A percentile compares a stretch with the other conserved stretches of the same genome.
Evolutionary conservation across 352 stramenopile genomes (phyloP).

Genomic region (Aphanomyces cochlioides): DNA sequence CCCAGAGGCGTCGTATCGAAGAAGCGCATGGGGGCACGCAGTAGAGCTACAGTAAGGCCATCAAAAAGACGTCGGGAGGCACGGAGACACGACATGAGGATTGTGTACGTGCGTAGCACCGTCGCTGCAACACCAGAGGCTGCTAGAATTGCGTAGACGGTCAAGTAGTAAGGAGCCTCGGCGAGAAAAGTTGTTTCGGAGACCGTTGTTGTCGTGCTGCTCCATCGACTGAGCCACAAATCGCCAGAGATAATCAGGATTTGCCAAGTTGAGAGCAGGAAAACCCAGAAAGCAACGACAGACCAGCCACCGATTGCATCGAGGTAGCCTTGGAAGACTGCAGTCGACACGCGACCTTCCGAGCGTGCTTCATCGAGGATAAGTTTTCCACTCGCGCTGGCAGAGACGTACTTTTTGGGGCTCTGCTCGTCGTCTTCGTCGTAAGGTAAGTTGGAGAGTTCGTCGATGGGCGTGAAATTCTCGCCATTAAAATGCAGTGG

Average conservation of each 20-base stretch:
- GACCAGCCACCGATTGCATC: slow-evolving; percentile 37
- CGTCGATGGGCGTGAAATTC: slow-evolving; percentile 23
- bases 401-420: too few relatives aligned
- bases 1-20: slow-evolving; percentile 91
- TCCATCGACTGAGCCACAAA: slow-evolving; percentile 22
- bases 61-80: slow-evolving; percentile 78
- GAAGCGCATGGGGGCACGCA: slow-evolving; percentile 88
- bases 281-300: neutral
- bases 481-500: neutral
- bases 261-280: slow-evolving; percentile 23
- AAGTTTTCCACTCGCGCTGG: slow-evolving; percentile 31
- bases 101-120: slow-evolving; percentile 55
- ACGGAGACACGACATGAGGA: slow-evolving; percentile 52
- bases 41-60: slow-evolving; percentile 73
- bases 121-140: slow-evolving; percentile 50
- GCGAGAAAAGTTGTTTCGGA: neutral
- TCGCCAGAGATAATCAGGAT: neutral
- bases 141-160: slow-evolving; percentile 57
- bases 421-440: slow-evolving; percentile 12
- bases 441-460: slow-evolving; percentile 6
- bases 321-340: slow-evolving; percentile 50
- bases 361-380: slow-evolving; percentile 72
- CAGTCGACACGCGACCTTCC: slow-evolving; percentile 39
- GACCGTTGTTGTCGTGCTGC: neutral
- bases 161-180: slow-evolving; percentile 37